Conservation (phyloP, 352 stramenopile genomes). For the Phytopythium aichiense region DNA sequence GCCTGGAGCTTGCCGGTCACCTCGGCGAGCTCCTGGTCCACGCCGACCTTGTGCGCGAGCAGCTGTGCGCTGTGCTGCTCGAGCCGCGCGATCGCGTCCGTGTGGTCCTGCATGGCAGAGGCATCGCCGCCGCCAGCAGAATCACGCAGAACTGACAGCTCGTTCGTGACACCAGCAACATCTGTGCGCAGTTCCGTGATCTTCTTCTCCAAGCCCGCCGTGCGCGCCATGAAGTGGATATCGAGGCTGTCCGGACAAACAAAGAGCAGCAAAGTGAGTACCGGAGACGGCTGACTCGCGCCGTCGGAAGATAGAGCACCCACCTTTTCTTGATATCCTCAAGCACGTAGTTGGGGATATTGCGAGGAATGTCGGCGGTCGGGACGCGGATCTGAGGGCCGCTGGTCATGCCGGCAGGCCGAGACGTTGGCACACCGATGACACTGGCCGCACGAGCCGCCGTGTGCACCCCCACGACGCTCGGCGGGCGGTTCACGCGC, state of each 20-base stretch:
- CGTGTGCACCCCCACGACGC: conserved; percentile 10
- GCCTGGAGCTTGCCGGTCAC: conserved; percentile 53
- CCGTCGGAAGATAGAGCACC: not conserved
- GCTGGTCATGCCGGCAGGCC: not conserved
- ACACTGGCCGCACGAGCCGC: conserved; percentile 7
- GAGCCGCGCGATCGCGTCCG: conserved; percentile 56
- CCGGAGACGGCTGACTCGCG: not conserved
- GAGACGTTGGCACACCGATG: conserved; percentile 5
- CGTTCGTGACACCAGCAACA: conserved; percentile 39
- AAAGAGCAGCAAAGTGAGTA: not conserved
- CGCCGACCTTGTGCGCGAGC: conserved; percentile 53
- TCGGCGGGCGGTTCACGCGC: conserved; percentile 7
- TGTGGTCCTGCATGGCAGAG: conserved; percentile 27
- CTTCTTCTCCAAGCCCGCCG: conserved; percentile 59
- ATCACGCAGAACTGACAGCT: conserved; percentile 54
- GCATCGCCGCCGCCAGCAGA: conserved; percentile 25
- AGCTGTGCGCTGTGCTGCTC: conserved; percentile 69
- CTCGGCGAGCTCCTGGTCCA: conserved; percentile 62
- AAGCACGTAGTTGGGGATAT: conserved; percentile 38
- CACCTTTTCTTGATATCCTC: conserved; percentile 55
- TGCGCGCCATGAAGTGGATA: conserved; percentile 50
- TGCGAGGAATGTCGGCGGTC: conserved; percentile 36
- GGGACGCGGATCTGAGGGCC: conserved; percentile 36
- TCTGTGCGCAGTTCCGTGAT: conserved; percentile 58
- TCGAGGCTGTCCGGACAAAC: conserved; percentile 31